Evolutionary conservation across 768 basidiomycete genomes (phyloP), one percentile per base, ranked within the genome.

Genomic region (Tremella fuciformis): DNA sequence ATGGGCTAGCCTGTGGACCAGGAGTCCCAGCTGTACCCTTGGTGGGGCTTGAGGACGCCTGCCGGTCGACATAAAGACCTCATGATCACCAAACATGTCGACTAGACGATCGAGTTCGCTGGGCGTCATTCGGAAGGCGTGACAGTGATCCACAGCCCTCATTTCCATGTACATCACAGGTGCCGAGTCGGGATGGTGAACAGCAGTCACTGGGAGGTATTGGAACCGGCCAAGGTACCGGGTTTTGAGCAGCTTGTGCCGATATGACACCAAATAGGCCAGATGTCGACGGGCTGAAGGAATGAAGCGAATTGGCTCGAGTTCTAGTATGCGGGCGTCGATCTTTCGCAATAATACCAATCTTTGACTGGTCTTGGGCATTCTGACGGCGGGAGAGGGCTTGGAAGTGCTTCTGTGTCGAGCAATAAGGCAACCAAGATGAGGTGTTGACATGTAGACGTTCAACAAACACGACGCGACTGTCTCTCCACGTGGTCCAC

Each of bases 1-100:
- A 55, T 55, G 53, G 37, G 53, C 53, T 24, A 55, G 13, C 13
- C 53, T 38, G 22, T 55, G 41, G 18, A 44, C 40, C 18, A 55
- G 25, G 3, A 55, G 13, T 6, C 53, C 53, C 16, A 46, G 6
- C 42, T 46, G 42, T 8, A 18, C n/a, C 6, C 16, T 4, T 46
- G 42, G 42, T 4, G 53, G 53, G 3, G 53, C 53, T 24, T 41
- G 34, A 22, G 39, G 37, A 38, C 42, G 42, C 18, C 13, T 55
- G 3, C 53, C 53, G 13, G 15, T 55, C 2, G 4, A 6, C 13
- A 8, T 2, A 44, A 55, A 55, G 39, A 41, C 53, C 22, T 41
- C 11, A 55, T 55, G 39, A 19, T 41, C 42, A 4, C 21, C 41
- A 25, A 55, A 55, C 16, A 55, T 16, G n/a, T 22, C 53, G 40